Conservation (phyloP, 2,329 filamentous ascomycete genomes). For the Elsinoe ampelina region DNA sequence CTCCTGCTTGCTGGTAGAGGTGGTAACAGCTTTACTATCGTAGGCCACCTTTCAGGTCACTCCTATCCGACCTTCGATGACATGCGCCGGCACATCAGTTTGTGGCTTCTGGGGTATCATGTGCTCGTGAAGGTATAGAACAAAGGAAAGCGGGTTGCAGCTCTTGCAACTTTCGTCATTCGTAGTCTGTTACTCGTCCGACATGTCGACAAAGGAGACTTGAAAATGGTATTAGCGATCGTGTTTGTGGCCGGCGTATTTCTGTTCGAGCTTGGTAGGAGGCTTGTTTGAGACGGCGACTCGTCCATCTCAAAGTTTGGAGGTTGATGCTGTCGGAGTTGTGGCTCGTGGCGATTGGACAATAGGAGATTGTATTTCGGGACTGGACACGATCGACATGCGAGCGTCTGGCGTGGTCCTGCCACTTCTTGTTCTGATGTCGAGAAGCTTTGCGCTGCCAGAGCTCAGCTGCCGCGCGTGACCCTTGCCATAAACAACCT, state of each 20-base stretch:
- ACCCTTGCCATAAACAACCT: conserved; percentile 37
- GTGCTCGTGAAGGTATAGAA: conserved; percentile 2
- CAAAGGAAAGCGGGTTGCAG: conserved; percentile 1
- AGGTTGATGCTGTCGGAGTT: conserved; percentile 4
- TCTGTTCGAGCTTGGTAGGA: background rate
- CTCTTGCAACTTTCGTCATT: conserved; percentile 6
- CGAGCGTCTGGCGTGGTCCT: conserved; percentile 8
- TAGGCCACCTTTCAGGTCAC: background rate
- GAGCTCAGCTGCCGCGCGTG: conserved; percentile 66
- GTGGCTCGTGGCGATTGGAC: conserved; percentile 1
- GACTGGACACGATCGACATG: conserved; percentile 4
- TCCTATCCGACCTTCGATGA: background rate
- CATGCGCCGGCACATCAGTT: conserved; percentile 12
- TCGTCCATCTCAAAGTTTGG: background rate
- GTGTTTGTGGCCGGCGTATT: conserved; percentile 7
- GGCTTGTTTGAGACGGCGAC: background rate
- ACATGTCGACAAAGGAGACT: conserved; percentile 8
- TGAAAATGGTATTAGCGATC: background rate
- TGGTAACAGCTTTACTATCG: background rate
- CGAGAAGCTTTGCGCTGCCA: conserved; percentile 65
- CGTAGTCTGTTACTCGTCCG: conserved; percentile 10
- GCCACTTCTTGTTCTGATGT: conserved; percentile 36
- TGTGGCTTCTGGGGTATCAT: conserved; percentile 9
- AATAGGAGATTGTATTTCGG: conserved; percentile 3
- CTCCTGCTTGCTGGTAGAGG: background rate